Evolutionary conservation across 352 stramenopile genomes (phyloP).

Genomic region (Globisporangium ultimum): DNA sequence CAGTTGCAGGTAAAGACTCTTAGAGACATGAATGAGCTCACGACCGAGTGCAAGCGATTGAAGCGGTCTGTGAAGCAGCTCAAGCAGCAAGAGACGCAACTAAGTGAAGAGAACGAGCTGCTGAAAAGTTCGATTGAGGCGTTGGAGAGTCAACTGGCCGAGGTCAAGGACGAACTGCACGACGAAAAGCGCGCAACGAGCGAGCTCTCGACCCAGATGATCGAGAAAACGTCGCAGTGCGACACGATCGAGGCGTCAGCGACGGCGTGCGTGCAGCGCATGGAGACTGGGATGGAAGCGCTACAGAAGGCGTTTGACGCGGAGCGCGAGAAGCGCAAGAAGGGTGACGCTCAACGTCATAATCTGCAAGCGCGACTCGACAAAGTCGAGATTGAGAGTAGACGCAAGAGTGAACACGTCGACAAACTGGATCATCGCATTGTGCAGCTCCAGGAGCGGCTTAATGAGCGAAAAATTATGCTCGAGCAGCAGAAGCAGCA

Average conservation of each 20-base stretch:
- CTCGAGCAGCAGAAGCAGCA: conserved; percentile 41
- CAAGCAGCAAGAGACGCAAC: conserved; percentile 29
- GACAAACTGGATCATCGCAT: conserved; percentile 32
- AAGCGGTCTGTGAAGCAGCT: conserved; percentile 47
- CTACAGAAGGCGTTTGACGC: conserved; percentile 35
- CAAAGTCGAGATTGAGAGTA: conserved; percentile 24
- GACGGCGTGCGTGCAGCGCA: conserved; percentile 39
- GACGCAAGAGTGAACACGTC: conserved; percentile 30
- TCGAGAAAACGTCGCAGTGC: conserved; percentile 35
- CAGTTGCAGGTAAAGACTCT: conserved; percentile 31
- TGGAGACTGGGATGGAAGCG: conserved; percentile 29
- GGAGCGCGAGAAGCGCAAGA: conserved; percentile 53
- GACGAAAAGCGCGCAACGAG: conserved; percentile 28
- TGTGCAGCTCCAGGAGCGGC: conserved; percentile 32
- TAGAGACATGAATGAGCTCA: conserved; percentile 32
- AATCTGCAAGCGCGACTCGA: conserved; percentile 36
- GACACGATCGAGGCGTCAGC: conserved; percentile 43
- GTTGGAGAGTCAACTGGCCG: conserved; percentile 28
- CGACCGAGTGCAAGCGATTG: conserved; percentile 37
- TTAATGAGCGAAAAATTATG: conserved; percentile 41
- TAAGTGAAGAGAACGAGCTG: conserved; percentile 31
- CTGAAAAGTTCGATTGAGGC: conserved; percentile 31
- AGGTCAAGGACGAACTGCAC: conserved; percentile 31
- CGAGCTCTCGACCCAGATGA: conserved; percentile 24
- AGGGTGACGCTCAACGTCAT: conserved; percentile 31